phyloP scores from a whole-genome alignment of 345 rosid species.

The Arabidopsis thaliana region TAIR10.1 NC_003076.8:7403001-7403500 shows the following conservation, averaged over 20 bases:
- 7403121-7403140: background rate
- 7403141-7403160: background rate
- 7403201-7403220: conserved; percentile 8
- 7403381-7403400: conserved; percentile 8
- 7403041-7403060: background rate
- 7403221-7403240: conserved; percentile 5
- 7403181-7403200: background rate
- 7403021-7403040: conserved; percentile 9
- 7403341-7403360: conserved; percentile 10
- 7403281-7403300: background rate
- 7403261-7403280: background rate
- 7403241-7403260: conserved; percentile 2
- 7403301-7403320: background rate
- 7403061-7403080: background rate
- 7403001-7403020: conserved; percentile 9
- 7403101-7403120: background rate
- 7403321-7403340: conserved; percentile 1
- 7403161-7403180: background rate
- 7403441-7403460: conserved; percentile 8
- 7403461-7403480: conserved; percentile 31
- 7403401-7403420: conserved; percentile 21
- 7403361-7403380: conserved; percentile 3
- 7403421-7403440: conserved; percentile 10
- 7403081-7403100: background rate
- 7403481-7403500: conserved; percentile 26